A percentile compares a stretch with the other conserved stretches of the same genome.
phyloP scores from a whole-genome alignment of 345 rosid genomes.

The Syzygium oleosum region DNA sequence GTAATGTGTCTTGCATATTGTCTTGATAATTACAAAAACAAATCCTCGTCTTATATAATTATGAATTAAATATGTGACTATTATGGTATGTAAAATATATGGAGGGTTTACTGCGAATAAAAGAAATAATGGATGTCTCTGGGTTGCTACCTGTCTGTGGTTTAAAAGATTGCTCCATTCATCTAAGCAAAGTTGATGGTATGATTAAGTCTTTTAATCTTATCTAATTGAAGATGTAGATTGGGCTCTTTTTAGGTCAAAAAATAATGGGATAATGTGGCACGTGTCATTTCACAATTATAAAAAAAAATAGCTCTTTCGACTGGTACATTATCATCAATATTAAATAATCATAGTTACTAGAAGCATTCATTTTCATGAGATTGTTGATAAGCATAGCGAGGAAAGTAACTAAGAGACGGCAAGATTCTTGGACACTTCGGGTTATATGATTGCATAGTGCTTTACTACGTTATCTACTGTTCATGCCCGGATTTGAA shows the following conservation, averaged over 20 bases:
- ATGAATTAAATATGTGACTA: neutral
- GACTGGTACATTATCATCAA: neutral
- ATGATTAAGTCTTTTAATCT: neutral
- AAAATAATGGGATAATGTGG: neutral
- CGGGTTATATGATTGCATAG: neutral
- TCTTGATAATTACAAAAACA: neutral
- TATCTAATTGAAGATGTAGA: neutral
- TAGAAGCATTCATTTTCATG: neutral
- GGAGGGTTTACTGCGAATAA: neutral
- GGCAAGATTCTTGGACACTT: neutral
- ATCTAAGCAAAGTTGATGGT: neutral
- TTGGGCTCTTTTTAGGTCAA: neutral
- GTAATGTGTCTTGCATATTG: neutral
- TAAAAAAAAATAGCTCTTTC: neutral
- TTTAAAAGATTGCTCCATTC: too few relatives aligned
- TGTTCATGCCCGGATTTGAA: neutral
- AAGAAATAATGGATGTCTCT: neutral
- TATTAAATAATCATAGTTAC: neutral
- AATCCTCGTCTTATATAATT: neutral
- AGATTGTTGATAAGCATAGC: neutral
- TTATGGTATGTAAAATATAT: neutral
- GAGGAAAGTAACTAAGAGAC: neutral
- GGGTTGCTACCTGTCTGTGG: neutral
- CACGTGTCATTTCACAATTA: neutral
- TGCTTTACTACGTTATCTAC: neutral